A percentile compares a stretch with the other conserved stretches of the same genome.
These are phyloP conservation scores for Cladosporium sp. DNA, from an alignment of 2,329 filamentous ascomycete species.

Conservation along the genomic window DNA sequence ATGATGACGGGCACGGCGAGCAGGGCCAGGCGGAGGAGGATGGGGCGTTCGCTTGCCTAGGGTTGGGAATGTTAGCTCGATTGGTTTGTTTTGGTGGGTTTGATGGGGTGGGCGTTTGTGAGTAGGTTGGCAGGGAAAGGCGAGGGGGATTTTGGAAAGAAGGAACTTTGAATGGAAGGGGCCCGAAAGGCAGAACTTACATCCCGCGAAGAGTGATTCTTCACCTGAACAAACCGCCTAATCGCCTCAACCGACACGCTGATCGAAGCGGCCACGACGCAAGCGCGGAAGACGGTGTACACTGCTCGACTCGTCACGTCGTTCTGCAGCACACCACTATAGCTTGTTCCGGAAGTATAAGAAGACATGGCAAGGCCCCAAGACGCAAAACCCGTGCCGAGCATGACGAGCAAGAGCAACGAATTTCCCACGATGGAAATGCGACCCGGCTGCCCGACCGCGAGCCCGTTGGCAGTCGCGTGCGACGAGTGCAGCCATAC, in stretches of 20 bases:
- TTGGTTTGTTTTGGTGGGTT: no score
- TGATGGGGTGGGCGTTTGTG: no score
- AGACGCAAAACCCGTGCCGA: constrained; percentile 4
- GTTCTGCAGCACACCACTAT: constrained; percentile 1
- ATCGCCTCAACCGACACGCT: constrained; percentile 10
- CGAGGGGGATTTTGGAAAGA: neutral
- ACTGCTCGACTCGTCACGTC: neutral
- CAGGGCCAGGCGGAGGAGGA: constrained; percentile 3
- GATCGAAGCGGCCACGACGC: constrained; percentile 5
- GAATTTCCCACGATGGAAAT: constrained; percentile 2
- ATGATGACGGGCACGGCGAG: constrained; percentile 8
- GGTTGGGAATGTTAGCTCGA: neutral
- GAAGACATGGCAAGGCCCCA: constrained; percentile 10
- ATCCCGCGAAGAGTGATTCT: constrained; percentile 7
- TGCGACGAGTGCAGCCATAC: constrained; percentile 12
- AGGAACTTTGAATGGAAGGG: neutral
- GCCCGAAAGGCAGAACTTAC: neutral
- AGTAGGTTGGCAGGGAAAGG: no score
- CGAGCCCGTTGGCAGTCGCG: constrained; percentile 5
- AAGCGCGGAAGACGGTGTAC: constrained; percentile 1
- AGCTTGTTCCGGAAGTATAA: neutral
- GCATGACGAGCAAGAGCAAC: constrained; percentile 4
- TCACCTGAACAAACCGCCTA: constrained; percentile 2
- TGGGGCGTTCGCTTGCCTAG: constrained; percentile 10
- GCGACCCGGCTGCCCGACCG: neutral